Base-by-base conservation (phyloP, 768 basidiomycete species). In the Tylopilus intermedius region DNA sequence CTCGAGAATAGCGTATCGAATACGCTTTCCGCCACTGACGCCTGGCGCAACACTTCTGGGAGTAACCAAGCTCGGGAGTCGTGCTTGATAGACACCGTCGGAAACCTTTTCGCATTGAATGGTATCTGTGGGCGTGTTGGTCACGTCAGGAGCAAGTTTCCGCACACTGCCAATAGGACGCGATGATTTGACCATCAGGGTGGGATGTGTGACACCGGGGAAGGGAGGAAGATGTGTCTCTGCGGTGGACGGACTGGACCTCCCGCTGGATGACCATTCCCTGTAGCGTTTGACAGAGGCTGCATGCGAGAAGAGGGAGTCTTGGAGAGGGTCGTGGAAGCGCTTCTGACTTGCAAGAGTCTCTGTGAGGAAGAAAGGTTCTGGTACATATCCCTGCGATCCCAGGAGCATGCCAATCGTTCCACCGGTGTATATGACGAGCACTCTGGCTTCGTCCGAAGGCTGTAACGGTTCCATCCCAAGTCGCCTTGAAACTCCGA, bases 331-430 rank as follows among this genome's bases (percentile, higher is more conserved):
- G 59, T 97, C 94, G 68, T 97, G 90, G 62, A 97, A 97, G 11
- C 94, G 83, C 37, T 80, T 81, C 69, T 94, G 90, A 58, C 84
- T 84, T 59, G 79, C 75, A 27, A 95, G 79, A 0, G 86, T 90
- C 68, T 91, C 86, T 5, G 90, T 91, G 56, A 94, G 73, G 66
- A 92, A 94, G 60, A 85, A 86, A 0, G 90, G 90, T 63, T 94
- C 92, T 11, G 91, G 88, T 21, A 88, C 84, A 64, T 89, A 90
- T 56, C 88, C 87, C 54, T 82, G 79, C 32, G 83, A 74, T 32
- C 85, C 83, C 33, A 88, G 78, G 42, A 91, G 82, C 88, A 91
- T 91, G 15, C 89, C 90, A 58, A 94, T 92, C 0, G 92, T 94
- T 14, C 92, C 92, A 63, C 80, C 91, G 33, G 92, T 93, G 73